These are phyloP conservation scores for Polytrichum formosum DNA, from an alignment of 225 moss, liverwort and hornwort species.

Conservation along the genomic window DNA sequence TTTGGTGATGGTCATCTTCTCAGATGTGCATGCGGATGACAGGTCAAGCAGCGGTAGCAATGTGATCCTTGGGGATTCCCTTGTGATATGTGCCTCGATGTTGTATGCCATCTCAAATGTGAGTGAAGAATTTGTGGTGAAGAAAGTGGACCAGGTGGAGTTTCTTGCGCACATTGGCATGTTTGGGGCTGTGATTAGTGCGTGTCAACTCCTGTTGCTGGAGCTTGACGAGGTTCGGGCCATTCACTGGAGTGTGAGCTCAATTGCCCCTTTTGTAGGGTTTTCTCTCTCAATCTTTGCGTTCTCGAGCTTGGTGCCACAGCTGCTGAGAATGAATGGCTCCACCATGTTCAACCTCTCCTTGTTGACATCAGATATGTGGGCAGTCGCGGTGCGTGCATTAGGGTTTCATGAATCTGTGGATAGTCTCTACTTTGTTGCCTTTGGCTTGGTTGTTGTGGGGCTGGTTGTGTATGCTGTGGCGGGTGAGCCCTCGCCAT, in stretches of 20 bases:
- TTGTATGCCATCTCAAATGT: constrained; percentile 82
- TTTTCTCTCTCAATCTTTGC: constrained; percentile 60
- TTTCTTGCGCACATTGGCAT: constrained; percentile 67
- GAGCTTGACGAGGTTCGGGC: constrained; percentile 19
- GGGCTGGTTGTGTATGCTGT: constrained; percentile 47
- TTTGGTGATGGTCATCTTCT: constrained; percentile 67
- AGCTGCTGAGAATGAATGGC: constrained; percentile 72
- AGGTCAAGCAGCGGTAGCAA: constrained; percentile 56
- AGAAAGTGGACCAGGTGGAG: constrained; percentile 75
- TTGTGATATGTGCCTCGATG: constrained; percentile 58
- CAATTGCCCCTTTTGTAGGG: constrained; percentile 27
- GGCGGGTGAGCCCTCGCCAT: constrained; percentile 29
- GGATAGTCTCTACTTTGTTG: constrained; percentile 53
- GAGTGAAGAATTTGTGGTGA: constrained; percentile 83
- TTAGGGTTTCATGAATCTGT: constrained; percentile 64
- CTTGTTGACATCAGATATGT: constrained; percentile 91
- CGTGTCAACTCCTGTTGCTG: constrained; percentile 65
- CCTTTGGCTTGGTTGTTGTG: constrained; percentile 43
- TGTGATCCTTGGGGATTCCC: constrained; percentile 62
- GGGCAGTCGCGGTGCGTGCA: constrained; percentile 78
- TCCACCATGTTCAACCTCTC: constrained; percentile 92
- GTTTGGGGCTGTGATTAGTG: constrained; percentile 76
- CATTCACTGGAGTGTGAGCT: constrained; percentile 29
- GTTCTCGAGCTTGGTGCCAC: constrained; percentile 61
- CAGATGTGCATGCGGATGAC: constrained; percentile 78